These are phyloP conservation scores for Cystobasidium sp. DNA, from an alignment of 1,284 basidiomycete species.

Conservation along the genomic window DNA sequence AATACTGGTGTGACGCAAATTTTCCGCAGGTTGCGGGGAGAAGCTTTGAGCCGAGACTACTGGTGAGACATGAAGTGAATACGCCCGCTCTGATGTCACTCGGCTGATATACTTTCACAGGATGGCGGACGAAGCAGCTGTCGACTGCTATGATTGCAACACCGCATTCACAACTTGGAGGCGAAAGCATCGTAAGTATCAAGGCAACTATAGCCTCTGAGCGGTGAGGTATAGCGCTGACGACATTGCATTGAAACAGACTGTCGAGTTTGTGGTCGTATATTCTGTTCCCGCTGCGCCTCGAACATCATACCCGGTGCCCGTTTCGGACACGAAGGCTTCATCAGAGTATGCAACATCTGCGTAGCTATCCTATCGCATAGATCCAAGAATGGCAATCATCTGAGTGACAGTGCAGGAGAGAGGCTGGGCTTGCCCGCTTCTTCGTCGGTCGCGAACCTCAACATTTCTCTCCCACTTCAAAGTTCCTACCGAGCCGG, in stretches of 20 bases:
- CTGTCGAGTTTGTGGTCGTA: slow-evolving; percentile 62
- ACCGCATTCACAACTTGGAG: slow-evolving; percentile 89
- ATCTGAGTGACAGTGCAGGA: slow-evolving; percentile 6
- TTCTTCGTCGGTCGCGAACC: slow-evolving; percentile 41
- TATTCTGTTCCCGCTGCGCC: slow-evolving; percentile 89
- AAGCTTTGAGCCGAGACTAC: slow-evolving; percentile 36
- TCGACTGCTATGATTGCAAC: slow-evolving; percentile 93
- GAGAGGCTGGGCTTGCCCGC: slow-evolving; percentile 7
- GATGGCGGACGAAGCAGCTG: slow-evolving; percentile 97
- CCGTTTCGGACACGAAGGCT: slow-evolving; percentile 90
- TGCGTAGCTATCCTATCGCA: slow-evolving; percentile 79
- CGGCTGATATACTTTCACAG: slow-evolving; percentile 54
- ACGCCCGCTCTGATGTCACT: slow-evolving; percentile 5
- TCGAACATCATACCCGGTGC: slow-evolving; percentile 95
- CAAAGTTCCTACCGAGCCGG: slow-evolving; percentile 58
- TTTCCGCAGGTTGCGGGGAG: slow-evolving; percentile 44
- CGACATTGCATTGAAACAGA: neutral
- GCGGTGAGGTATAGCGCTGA: neutral
- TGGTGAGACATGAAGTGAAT: slow-evolving; percentile 15
- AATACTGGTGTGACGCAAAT: slow-evolving; percentile 38
- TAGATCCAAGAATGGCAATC: slow-evolving; percentile 19
- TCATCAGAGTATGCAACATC: slow-evolving; percentile 90
- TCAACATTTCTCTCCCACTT: slow-evolving; percentile 57
- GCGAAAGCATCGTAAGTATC: slow-evolving; percentile 91
- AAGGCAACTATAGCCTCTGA: slow-evolving; percentile 59